Conservation (phyloP, 371 early-diverging fungal species). For the Mortierella sp. region DNA sequence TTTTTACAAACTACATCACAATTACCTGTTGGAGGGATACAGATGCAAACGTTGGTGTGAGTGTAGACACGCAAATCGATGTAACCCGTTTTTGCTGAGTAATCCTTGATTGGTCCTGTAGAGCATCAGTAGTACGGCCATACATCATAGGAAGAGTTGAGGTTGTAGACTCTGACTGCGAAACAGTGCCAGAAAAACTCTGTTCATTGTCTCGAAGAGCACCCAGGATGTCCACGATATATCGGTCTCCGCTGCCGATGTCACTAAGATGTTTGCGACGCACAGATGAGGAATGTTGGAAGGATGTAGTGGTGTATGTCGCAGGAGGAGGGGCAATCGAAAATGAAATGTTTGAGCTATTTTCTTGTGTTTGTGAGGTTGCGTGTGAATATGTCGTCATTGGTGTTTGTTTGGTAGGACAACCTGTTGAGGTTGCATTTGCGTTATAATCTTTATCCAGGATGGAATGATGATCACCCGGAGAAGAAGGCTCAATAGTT, state of each 20-base stretch:
- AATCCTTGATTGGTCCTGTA: background rate
- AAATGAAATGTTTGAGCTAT: background rate
- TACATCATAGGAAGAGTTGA: background rate
- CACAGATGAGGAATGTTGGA: too few species aligned
- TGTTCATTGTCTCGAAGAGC: conserved; percentile 33
- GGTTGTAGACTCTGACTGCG: background rate
- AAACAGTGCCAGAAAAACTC: background rate
- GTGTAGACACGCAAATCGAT: background rate
- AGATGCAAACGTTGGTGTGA: background rate
- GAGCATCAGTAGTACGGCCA: background rate
- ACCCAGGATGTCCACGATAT: conserved; percentile 29
- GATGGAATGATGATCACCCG: background rate
- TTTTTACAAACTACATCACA: background rate
- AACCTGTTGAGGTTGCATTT: background rate
- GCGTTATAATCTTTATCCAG: background rate
- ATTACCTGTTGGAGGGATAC: background rate
- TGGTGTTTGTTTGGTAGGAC: conserved; percentile 3
- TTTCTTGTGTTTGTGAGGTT: background rate
- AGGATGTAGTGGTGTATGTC: background rate
- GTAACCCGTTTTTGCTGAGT: background rate
- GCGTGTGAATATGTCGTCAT: background rate
- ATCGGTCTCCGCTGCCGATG: conserved; percentile 8
- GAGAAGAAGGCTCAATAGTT: background rate
- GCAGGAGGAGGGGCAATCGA: background rate
- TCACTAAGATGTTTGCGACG: conserved; percentile 37